Evolutionary conservation across 108 stramenopile genomes (phyloP).

Genomic region (Skeletonema marinoi): DNA sequence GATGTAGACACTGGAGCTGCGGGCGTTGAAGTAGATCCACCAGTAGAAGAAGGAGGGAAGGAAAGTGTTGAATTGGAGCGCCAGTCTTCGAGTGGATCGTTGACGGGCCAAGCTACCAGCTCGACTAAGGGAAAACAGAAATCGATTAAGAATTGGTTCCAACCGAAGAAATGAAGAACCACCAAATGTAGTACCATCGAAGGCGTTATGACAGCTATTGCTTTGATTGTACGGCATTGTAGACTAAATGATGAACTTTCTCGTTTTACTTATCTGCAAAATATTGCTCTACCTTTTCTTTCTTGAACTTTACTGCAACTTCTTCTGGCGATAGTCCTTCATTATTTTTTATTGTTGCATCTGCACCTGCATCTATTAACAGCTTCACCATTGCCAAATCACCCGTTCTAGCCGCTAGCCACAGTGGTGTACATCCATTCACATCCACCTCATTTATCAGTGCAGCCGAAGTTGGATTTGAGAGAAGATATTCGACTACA

Average conservation of each 20-base stretch:
- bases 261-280: conserved; percentile 3
- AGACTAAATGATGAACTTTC: neutral
- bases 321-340: conserved; percentile 37
- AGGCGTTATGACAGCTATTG: neutral
- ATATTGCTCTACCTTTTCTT: conserved; percentile 32
- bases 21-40: neutral
- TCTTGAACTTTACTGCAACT: conserved; percentile 49
- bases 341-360: conserved; percentile 34
- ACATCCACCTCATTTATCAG: conserved; percentile 33
- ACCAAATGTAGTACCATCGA: neutral
- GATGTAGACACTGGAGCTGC: neutral
- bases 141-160: conserved; percentile 42
- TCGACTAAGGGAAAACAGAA: conserved; percentile 29
- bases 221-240: neutral
- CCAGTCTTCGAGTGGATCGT: conserved; percentile 17
- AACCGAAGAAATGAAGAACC: conserved; percentile 17
- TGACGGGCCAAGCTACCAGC: neutral
- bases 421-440: conserved; percentile 49
- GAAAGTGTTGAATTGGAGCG: neutral
- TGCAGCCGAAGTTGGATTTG: conserved; percentile 1
- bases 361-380: conserved; percentile 45
- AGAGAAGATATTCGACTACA: conserved; percentile 38
- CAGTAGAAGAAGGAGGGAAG: neutral
- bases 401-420: conserved; percentile 57
- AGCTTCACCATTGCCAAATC: conserved; percentile 33